A percentile compares a stretch with the other conserved stretches of the same genome.
Evolutionary conservation across 2,329 filamentous ascomycete genomes (phyloP).

Genomic region (Harringtonia aguacate): DNA sequence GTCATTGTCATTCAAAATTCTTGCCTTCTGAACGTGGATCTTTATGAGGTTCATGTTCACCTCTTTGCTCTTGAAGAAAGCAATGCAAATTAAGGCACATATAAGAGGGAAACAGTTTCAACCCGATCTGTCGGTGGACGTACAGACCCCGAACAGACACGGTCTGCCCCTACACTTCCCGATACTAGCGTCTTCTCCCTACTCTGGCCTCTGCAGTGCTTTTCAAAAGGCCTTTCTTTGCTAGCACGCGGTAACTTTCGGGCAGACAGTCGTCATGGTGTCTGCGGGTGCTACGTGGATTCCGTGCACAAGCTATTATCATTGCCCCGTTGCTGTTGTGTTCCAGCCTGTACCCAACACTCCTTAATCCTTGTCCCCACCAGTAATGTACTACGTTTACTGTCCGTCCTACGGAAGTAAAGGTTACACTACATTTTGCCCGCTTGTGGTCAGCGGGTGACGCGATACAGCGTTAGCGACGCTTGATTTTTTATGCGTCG

Average conservation of each 20-base stretch:
- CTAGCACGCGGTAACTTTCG: not conserved
- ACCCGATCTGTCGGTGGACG: too few species aligned
- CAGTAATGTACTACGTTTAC: constrained; percentile 26
- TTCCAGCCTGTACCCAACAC: constrained; percentile 12
- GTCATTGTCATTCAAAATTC: too few species aligned
- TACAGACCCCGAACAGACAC: too few species aligned
- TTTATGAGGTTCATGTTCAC: too few species aligned
- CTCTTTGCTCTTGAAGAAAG: too few species aligned
- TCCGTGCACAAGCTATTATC: constrained; percentile 9
- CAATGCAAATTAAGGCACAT: too few species aligned
- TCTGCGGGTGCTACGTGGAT: constrained; percentile 4
- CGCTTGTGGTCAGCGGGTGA: not conserved
- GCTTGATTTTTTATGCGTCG: constrained; percentile 10
- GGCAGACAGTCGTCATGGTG: not conserved
- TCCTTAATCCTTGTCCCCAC: constrained; percentile 8
- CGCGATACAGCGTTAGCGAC: constrained; percentile 13
- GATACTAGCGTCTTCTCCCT: too few species aligned
- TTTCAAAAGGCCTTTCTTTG: too few species aligned
- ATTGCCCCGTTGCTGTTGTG: constrained; percentile 19
- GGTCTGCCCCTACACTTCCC: too few species aligned
- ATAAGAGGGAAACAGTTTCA: too few species aligned
- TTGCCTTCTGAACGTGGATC: too few species aligned
- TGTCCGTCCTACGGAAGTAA: constrained; percentile 20
- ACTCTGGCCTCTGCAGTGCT: too few species aligned
- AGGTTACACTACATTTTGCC: constrained; percentile 32